Evolutionary conservation across 768 basidiomycete genomes (phyloP).

Genomic region (Mycena maculata): DNA sequence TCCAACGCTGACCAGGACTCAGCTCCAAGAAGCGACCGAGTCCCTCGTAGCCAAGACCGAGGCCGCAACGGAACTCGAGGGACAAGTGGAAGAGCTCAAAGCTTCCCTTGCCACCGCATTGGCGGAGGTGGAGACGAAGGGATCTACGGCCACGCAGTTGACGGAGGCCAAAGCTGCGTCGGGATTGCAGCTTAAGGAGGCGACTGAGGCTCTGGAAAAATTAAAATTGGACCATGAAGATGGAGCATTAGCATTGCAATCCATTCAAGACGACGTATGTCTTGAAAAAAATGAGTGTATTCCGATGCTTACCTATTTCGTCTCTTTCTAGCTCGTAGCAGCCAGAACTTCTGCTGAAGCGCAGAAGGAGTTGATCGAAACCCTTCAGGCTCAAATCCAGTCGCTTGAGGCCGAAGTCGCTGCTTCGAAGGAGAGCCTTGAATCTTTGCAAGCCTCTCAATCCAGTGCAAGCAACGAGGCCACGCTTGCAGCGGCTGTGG

Average conservation of each 20-base stretch:
- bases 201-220: slow-evolving; percentile 54
- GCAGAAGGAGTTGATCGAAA: slow-evolving; percentile 60
- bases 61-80: slow-evolving; percentile 63
- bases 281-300: background rate
- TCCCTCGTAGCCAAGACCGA: slow-evolving; percentile 65
- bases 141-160: slow-evolving; percentile 55
- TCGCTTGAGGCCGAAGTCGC: slow-evolving; percentile 62
- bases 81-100: slow-evolving; percentile 61
- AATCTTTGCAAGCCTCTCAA: slow-evolving; percentile 59
- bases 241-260: slow-evolving; percentile 50
- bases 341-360: slow-evolving; percentile 53
- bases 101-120: slow-evolving; percentile 59
- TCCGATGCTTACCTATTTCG: slow-evolving; percentile 1
- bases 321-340: slow-evolving; percentile 58
- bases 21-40: slow-evolving; percentile 74
- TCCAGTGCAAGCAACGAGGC: slow-evolving; percentile 56
- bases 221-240: slow-evolving; percentile 47
- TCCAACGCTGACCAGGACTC: slow-evolving; percentile 16
- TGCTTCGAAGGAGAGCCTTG: slow-evolving; percentile 64
- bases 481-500: slow-evolving; percentile 63
- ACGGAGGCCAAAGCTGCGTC: slow-evolving; percentile 60
- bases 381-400: slow-evolving; percentile 62
- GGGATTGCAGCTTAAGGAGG: slow-evolving; percentile 60
- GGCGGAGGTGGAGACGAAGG: slow-evolving; percentile 62
- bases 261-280: slow-evolving; percentile 65